Percentiles rank a stretch among this genome's conserved stretches.
phyloP scores from a whole-genome alignment of 2,329 filamentous ascomycete genomes.

The Orbilia javanica region DNA sequence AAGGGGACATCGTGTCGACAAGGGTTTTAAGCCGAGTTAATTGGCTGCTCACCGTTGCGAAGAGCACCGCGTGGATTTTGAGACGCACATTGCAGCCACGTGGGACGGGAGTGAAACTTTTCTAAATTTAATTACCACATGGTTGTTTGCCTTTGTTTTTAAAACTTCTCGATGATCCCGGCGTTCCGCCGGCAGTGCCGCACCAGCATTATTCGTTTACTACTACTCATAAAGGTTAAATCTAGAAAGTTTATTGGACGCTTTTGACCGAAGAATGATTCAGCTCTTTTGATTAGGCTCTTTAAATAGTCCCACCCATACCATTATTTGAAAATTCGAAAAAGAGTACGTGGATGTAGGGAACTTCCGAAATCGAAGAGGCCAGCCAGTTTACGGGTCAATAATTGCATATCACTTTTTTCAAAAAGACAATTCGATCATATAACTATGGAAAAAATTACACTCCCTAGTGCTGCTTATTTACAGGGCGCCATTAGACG shows the following conservation, averaged over 20 bases:
- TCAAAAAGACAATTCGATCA: not conserved
- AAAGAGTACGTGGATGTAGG: not conserved
- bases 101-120: not conserved
- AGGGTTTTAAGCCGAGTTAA: too few relatives aligned
- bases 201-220: not conserved
- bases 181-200: not conserved
- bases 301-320: too few relatives aligned
- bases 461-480: too few relatives aligned
- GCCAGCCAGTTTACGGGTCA: not conserved
- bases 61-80: not conserved
- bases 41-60: not conserved
- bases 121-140: conserved; percentile 6
- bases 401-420: not conserved
- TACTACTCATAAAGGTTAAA: not conserved
- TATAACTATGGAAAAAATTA: too few relatives aligned
- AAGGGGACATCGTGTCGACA: too few relatives aligned
- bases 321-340: not conserved
- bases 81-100: not conserved
- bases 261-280: not conserved
- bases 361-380: not conserved
- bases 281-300: too few relatives aligned
- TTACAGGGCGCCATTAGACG: too few relatives aligned
- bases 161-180: not conserved
- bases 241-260: not conserved
- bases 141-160: not conserved